Base-by-base conservation (phyloP, 352 stramenopile genomes). In the Pythium plurisporium region DNA sequence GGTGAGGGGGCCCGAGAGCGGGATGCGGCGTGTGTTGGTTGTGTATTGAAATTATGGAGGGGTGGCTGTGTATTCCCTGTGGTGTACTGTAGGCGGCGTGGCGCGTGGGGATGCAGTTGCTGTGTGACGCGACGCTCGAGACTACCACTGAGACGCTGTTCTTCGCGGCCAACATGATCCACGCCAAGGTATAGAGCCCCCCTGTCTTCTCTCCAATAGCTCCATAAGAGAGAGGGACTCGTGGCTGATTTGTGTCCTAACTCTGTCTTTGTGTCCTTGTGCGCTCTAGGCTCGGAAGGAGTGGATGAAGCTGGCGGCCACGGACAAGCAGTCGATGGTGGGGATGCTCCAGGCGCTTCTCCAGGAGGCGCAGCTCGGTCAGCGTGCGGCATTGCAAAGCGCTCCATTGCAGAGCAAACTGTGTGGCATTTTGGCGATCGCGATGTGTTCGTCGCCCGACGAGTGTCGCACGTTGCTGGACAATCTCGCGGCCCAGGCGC, bases 121-220 rank as follows among this genome's bases (percentile, higher is more conserved):
- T 89, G 26, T 66, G 73, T 22, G 76, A 89, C 29, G 57, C 73
- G 56, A 62, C 74, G 30, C 64, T 86, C 42, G 64, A 74, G 25
- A 51, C 57, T 1, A 55, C 57, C 30, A 61, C 66, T 5, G 74
- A 86, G 48, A 73, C 68, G 47, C 73, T 87, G n/a, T 90, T 86
- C 67, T 87, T 90, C 40, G 76, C 77, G 0, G 80, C 80, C 50
- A 90, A 87, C 50, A 86, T 90, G 76, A 42, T 90, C 19, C 80
- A 90, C 58, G 67, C 72, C 17, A 90, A 90, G 56, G 70, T 86
- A 40, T 22, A 23, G 20, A 6, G 14, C 14, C 34, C 2, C 30
- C 14, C 14, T 41, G 14, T 15, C n/a, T n/a, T n/a, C n/a, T n/a
- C n/a, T n/a, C n/a, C n/a, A n/a, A n/a, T n/a, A n/a, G n/a, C 14